These are phyloP conservation scores for Salix dunnii DNA, from an alignment of 345 rosid species.

Conservation along the genomic window DNA sequence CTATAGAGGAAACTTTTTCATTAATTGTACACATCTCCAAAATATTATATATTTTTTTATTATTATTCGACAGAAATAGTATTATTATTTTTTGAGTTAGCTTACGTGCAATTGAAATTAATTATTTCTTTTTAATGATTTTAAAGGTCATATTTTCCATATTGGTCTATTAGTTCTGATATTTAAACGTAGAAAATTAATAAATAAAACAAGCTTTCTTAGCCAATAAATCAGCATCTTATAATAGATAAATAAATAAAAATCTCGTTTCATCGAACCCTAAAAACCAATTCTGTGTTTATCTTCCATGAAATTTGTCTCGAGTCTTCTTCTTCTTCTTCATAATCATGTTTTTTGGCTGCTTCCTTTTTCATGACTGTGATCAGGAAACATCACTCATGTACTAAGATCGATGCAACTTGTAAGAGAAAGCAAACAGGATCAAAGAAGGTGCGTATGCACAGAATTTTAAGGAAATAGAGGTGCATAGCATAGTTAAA, in stretches of 20 bases:
- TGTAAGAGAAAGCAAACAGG: conserved; percentile 1
- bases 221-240: too few species aligned
- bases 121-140: too few species aligned
- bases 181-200: too few species aligned
- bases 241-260: too few species aligned
- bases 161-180: too few species aligned
- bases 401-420: conserved; percentile 5
- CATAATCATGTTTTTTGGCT: neutral
- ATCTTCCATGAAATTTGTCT: neutral
- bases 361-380: neutral
- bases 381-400: conserved; percentile 8
- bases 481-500: neutral
- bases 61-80: neutral
- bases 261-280: too few species aligned
- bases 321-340: neutral
- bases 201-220: too few species aligned
- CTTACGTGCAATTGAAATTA: too few species aligned
- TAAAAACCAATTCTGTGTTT: neutral
- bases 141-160: too few species aligned
- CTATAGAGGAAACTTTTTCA: neutral
- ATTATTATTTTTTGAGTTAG: too few species aligned
- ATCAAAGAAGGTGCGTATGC: neutral
- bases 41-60: too few species aligned
- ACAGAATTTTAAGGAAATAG: neutral
- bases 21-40: neutral